Evolutionary conservation across 164 flowering plant genomes (phyloP).

Genomic region (Magnolia changhungtana): DNA sequence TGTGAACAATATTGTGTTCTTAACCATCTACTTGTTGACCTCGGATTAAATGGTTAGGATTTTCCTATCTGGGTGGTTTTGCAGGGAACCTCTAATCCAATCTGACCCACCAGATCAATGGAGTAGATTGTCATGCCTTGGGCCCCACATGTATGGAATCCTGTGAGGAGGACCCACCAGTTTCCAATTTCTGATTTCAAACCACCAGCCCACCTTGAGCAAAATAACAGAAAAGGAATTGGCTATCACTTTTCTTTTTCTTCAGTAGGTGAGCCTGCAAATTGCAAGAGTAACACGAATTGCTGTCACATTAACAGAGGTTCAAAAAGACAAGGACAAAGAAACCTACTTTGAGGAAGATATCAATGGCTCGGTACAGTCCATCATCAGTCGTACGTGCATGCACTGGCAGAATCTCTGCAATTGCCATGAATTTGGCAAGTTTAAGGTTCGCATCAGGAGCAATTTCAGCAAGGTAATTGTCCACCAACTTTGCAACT

Average conservation of each 20-base stretch:
- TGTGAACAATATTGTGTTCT: too few species aligned
- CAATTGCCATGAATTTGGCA: constrained; percentile 68
- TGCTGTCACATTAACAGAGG: not conserved
- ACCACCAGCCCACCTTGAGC: not conserved
- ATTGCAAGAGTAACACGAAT: not conserved
- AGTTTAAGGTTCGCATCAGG: constrained; percentile 86
- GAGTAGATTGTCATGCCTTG: too few species aligned
- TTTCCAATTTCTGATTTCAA: not conserved
- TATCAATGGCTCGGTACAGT: constrained; percentile 76
- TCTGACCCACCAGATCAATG: too few species aligned
- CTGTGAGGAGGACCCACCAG: not conserved
- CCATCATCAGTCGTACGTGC: constrained; percentile 78
- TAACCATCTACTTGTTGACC: too few species aligned
- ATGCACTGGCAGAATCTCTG: constrained; percentile 70
- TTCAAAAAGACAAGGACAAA: not conserved
- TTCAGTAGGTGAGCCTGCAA: not conserved
- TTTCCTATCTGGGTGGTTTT: too few species aligned
- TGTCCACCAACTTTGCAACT: constrained; percentile 74
- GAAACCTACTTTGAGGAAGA: constrained; percentile 67
- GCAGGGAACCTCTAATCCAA: too few species aligned
- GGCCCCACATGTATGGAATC: too few species aligned
- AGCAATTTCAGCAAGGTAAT: constrained; percentile 88
- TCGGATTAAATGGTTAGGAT: too few species aligned
- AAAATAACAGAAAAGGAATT: not conserved
- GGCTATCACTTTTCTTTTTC: not conserved